phyloP scores from a whole-genome alignment of 306 rosid species.

The Cicer cuneatum region DNA sequence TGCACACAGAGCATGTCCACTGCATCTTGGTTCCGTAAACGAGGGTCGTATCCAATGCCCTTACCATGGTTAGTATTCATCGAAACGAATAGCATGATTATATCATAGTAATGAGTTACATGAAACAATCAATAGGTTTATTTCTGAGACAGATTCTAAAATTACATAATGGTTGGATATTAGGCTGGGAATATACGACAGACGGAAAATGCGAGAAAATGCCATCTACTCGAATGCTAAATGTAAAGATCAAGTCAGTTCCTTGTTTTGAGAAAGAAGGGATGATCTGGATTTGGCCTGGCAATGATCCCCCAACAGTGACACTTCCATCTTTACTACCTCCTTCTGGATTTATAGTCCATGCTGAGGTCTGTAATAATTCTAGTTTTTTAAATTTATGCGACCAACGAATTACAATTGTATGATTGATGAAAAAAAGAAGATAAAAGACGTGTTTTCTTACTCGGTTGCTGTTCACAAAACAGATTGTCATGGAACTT shows the following conservation, averaged over 20 bases:
- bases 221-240: conserved; percentile 78
- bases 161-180: conserved; percentile 44
- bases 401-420: conserved; percentile 11
- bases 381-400: conserved; percentile 9
- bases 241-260: conserved; percentile 81
- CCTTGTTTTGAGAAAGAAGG: conserved; percentile 95
- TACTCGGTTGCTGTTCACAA: conserved; percentile 32
- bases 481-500: conserved; percentile 87
- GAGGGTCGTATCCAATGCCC: conserved; percentile 97
- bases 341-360: conserved; percentile 87
- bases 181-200: conserved; percentile 95
- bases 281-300: conserved; percentile 99
- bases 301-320: conserved; percentile 80
- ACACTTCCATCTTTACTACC: conserved; percentile 82
- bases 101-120: conserved; percentile 17
- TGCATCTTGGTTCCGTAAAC: conserved; percentile 88
- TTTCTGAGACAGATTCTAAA: conserved; percentile 32
- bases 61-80: conserved; percentile 77
- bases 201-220: conserved; percentile 97
- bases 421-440: conserved; percentile 14
- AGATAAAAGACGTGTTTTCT: conserved; percentile 19
- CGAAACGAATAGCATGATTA: not conserved
- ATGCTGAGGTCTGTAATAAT: conserved; percentile 73
- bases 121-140: not conserved
- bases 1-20: conserved; percentile 98